Evolutionary conservation across 345 rosid species (phyloP), one percentile per base, ranked within the genome.

Genomic region (Eucalyptus sp.): DNA sequence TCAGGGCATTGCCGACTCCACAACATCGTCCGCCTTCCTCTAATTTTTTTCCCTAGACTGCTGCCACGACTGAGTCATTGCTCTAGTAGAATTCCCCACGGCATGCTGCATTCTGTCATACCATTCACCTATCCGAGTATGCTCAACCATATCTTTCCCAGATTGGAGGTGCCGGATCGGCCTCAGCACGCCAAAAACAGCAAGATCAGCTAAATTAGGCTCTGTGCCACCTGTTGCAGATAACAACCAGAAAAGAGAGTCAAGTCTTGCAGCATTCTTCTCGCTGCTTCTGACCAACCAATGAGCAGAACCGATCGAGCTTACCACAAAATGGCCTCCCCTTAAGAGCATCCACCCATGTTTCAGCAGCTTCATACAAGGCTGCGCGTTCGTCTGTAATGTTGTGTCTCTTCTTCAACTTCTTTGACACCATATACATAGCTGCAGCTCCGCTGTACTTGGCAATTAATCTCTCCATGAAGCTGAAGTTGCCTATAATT

Each of bases 181-280:
- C 93, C 98, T 97, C 93, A 98, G 91, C 33, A 98, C 98, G 33
- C 99, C 99, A 43, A 96, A 97, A 18, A 94, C 98, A 16, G 98
- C 95, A 5, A 98, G 99, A 93, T 97, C 99, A 9, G 97, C 99
- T 90, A 97, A 88, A 94, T 97, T 98, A 58, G 99, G 99, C 91
- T 94, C 91, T 4, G 93, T 88, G 22, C 97, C 98, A 91, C 99
- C 98, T 98, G 94, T 64, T 68, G 68, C 89, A 80, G 48, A 12
- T 50, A 79, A 46, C 27, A 41, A 50, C 14, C 50, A 20, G 9
- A 49, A 49, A 29, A 20, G 48, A 76, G 83, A 76, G 48, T 76
- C 83, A 76, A 76, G 48, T 20, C 83, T 76, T 41, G 15, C 83
- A 41, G 48, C 83, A 76, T 41, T 76, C 83, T 18, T 76, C 48